Evolutionary conservation across 2,329 filamentous ascomycete genomes (phyloP).

Genomic region (Monosporascus sp.): DNA sequence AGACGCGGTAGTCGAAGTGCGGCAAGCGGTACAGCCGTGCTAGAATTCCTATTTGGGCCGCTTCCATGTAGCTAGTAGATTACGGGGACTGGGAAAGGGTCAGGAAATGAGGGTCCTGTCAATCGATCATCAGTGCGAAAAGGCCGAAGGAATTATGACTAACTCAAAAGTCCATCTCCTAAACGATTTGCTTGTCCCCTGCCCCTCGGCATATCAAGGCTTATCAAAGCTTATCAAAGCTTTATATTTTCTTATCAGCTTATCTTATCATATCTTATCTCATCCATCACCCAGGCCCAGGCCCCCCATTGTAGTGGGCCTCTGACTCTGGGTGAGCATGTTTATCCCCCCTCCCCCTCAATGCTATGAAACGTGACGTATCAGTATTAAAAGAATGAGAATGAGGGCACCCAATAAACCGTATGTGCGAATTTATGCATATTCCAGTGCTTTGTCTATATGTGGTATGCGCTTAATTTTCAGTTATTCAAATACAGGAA

Average conservation of each 20-base stretch:
- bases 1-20: conserved; percentile 13
- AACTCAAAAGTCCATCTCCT: background rate
- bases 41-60: conserved; percentile 12
- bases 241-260: background rate
- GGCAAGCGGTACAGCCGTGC: conserved; percentile 14
- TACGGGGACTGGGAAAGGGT: background rate
- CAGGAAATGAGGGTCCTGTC: background rate
- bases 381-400: too few species aligned
- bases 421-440: background rate
- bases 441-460: background rate
- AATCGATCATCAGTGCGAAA: background rate
- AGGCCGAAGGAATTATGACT: background rate
- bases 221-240: background rate
- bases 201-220: background rate
- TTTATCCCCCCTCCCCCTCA: too few species aligned
- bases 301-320: too few species aligned
- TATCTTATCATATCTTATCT: background rate
- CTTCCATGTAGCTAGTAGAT: conserved; percentile 8
- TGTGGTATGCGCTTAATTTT: background rate
- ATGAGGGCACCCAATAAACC: too few species aligned
- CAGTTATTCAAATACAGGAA: background rate
- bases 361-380: too few species aligned
- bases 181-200: conserved; percentile 3
- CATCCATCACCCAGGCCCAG: background rate
- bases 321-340: too few species aligned